These are phyloP conservation scores for Hyaloperonospora arabidopsidis DNA, from an alignment of 352 stramenopile genomes.

Conservation along the genomic window DNA sequence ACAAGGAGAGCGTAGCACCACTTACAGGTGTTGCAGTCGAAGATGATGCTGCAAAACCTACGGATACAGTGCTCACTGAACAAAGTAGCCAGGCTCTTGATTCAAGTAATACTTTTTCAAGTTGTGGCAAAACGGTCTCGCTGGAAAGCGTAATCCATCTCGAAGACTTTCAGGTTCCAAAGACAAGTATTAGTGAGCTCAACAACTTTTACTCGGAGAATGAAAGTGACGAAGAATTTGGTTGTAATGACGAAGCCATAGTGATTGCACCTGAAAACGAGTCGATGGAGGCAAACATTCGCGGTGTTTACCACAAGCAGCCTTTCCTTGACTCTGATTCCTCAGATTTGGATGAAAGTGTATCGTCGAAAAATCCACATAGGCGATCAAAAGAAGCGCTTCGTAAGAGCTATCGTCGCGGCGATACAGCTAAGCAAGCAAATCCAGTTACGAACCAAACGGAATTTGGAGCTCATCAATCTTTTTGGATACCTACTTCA, in stretches of 20 bases:
- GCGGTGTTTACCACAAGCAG: slow-evolving; percentile 57
- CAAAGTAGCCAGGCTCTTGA: neutral
- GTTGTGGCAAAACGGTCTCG: slow-evolving; percentile 14
- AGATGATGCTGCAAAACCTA: neutral
- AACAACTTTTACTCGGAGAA: slow-evolving; percentile 78
- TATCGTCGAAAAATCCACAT: slow-evolving; percentile 1
- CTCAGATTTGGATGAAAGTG: slow-evolving; percentile 32
- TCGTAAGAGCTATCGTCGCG: slow-evolving; percentile 5
- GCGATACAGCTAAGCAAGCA: slow-evolving; percentile 8
- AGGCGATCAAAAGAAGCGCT: slow-evolving; percentile 6
- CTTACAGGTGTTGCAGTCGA: slow-evolving; percentile 5
- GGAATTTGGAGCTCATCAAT: neutral
- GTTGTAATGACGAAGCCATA: slow-evolving; percentile 49
- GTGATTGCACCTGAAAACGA: slow-evolving; percentile 29
- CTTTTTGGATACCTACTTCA: slow-evolving; percentile 4
- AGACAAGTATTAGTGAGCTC: slow-evolving; percentile 44
- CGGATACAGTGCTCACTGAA: slow-evolving; percentile 1
- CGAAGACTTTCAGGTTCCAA: slow-evolving; percentile 75
- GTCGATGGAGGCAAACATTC: slow-evolving; percentile 20
- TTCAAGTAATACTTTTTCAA: slow-evolving; percentile 1
- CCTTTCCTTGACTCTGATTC: slow-evolving; percentile 64
- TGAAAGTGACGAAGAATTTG: slow-evolving; percentile 43
- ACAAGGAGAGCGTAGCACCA: slow-evolving; percentile 25
- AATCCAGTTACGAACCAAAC: slow-evolving; percentile 1
- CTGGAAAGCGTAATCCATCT: slow-evolving; percentile 41